Evolutionary conservation across 2,329 filamentous ascomycete species (phyloP), one percentile per base, ranked within the genome.

Genomic region (Phialophora expanda): DNA sequence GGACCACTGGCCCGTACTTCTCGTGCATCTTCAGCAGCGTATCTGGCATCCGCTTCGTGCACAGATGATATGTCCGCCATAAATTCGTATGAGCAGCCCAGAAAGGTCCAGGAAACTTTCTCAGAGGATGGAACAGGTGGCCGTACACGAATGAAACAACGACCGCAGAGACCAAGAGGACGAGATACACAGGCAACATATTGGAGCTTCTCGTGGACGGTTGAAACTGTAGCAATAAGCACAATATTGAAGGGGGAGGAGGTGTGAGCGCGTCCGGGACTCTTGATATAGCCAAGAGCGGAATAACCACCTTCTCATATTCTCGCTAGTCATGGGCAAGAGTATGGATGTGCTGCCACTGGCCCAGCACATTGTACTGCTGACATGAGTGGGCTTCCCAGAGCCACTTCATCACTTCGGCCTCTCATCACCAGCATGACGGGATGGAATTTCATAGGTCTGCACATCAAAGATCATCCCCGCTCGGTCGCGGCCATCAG

Each of bases 71-170:
- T 32, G 81, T 68, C 51, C 78, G 74, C 80, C 79, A 81, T 4
- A 79, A 65, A 20, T 73, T 56, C 48, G 46, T 68, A 34, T 59
- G 75, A 67, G 22, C 78, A 4, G 78, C 79, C 20, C 75, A 56
- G 30, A 78, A 77, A 0, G 79, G 79, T 0, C 79, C 78, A 0
- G 79, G 78, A 17, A 79, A 73, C 48, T 73, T 73, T 11, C 75
- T 71, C 41, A 80, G 69, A 12, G 78, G 78, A 59, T 80, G 78
- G 46, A 78, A 70, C 20, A 57, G 61, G 1, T 53, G 56, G 24
- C 68, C 64, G 54, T 73, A 70, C 30, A 65, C 6, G n/a, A 65
- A 50, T 5, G 57, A 55, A 30, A 20, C 51, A n/a, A 61, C 26
- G 34, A 50, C 17, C 7, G 24, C 50, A 6, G 56, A 28, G 11